Conservation (phyloP, 495 filamentous ascomycete species). For the Diplogelasinospora grovesii region DNA sequence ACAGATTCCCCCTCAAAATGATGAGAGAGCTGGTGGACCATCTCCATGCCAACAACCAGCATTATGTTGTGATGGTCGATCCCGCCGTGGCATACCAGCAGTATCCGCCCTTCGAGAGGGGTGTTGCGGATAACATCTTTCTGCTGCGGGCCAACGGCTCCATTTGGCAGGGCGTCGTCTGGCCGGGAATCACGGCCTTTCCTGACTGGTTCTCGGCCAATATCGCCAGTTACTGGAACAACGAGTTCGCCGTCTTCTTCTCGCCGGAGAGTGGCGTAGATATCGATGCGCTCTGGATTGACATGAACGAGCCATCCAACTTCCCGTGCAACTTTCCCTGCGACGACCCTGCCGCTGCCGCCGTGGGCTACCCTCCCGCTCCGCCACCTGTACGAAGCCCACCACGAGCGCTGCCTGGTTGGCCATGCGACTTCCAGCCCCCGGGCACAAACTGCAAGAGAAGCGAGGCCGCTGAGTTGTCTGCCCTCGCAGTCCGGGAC, state of each 20-base stretch:
- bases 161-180: conserved; percentile 72
- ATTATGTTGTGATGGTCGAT: conserved; percentile 86
- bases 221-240: conserved; percentile 65
- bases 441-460: conserved; percentile 26
- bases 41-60: conserved; percentile 66
- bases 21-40: conserved; percentile 65
- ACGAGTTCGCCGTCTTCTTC: conserved; percentile 68
- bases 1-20: conserved; percentile 60
- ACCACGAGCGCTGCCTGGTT: conserved; percentile 59
- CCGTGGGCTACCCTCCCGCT: conserved; percentile 56
- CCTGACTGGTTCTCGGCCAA: conserved; percentile 79
- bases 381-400: conserved; percentile 57
- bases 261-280: conserved; percentile 57
- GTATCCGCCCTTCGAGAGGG: conserved; percentile 60
- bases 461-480: neutral
- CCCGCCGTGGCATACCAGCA: conserved; percentile 67
- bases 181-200: conserved; percentile 75
- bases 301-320: conserved; percentile 67
- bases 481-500: no score
- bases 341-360: conserved; percentile 47
- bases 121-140: conserved; percentile 56
- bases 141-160: conserved; percentile 57
- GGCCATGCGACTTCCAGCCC: conserved; percentile 65
- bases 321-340: conserved; percentile 73
- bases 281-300: conserved; percentile 84